Evolutionary conservation across 2,329 filamentous ascomycete species (phyloP).

Genomic region (Cytospora piceicola): DNA sequence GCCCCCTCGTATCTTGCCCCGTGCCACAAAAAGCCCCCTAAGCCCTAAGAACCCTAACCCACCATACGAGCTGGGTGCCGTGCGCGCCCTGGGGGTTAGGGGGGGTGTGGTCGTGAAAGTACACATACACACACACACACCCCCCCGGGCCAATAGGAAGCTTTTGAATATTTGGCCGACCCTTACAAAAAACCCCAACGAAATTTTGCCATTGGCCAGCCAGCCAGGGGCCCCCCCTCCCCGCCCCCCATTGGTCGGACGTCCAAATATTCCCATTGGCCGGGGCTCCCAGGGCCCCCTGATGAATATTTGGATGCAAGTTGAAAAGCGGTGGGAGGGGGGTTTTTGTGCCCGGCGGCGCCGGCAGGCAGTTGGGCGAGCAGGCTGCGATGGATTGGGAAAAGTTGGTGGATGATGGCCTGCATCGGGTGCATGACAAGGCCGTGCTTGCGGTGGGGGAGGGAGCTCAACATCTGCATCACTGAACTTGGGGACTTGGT

Average conservation of each 20-base stretch:
- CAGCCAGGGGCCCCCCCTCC: too few species aligned
- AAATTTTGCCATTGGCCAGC: slow-evolving; percentile 3
- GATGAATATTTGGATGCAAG: neutral
- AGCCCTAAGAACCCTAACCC: too few species aligned
- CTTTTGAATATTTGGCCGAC: neutral
- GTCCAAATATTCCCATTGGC: neutral
- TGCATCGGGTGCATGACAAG: neutral
- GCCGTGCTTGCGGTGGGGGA: neutral
- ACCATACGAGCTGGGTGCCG: neutral
- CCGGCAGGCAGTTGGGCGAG: neutral
- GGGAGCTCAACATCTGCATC: neutral
- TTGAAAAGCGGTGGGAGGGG: neutral
- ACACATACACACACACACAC: too few species aligned
- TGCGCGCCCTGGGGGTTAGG: neutral
- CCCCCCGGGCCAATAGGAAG: neutral
- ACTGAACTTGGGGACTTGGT: neutral
- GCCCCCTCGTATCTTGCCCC: neutral
- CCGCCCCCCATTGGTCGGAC: neutral
- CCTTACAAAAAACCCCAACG: neutral
- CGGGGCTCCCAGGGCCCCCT: neutral
- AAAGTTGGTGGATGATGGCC: neutral
- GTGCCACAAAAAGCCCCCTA: too few species aligned
- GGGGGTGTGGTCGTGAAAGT: slow-evolving; percentile 1
- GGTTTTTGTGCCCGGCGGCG: too few species aligned
- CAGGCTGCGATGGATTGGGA: neutral